Evolutionary conservation across 148 eudicot genomes (phyloP), one percentile per base, ranked within the genome.

Genomic region (Rhododendron ovatum): DNA sequence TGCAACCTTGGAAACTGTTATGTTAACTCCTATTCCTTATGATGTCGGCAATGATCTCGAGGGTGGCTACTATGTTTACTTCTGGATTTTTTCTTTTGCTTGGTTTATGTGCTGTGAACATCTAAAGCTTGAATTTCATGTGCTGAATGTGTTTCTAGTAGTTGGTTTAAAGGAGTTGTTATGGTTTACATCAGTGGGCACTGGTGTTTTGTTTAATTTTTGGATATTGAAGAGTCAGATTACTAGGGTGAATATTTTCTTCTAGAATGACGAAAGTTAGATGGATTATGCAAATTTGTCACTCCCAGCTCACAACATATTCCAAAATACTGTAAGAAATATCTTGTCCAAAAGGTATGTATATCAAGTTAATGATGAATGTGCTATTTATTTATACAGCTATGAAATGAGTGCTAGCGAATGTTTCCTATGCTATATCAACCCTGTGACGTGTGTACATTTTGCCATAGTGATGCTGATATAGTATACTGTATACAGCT

Each of bases 21-120:
- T 5, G 91, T 90, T 39, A 88, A 88, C 91, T 2, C 91, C 90
- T 28, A 88, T 90, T 35, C 91, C 91, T 1, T 90, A 88, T 37
- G 91, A 89, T 80, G 89, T 89, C 22, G 91, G 87, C 82, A 87
- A 89, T 53, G 91, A 87, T 61, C 88, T 89, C 30, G 85, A 89
- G 86, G 91, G 91, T 57, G 91, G 91, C n/a, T 88, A 90, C 65
- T 90, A 81, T 78, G 80, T 45, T 76, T 22, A 9, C 15, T 26
- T 51, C 3, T 17, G 39, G 12, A 48, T 14, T 37, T 33, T 33
- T 26, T 33, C 37, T 81, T 65, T 65, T 20, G 3, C 11, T 81
- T 33, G 83, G 69, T 7, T 81, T 81, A 18, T 81, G 65, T 80
- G 67, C 48, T 28, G n/a, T 35, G 69, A 55, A 81, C 67, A 18